Conservation (phyloP, 306 rosid species). For the Trifolium dubium region DNA sequence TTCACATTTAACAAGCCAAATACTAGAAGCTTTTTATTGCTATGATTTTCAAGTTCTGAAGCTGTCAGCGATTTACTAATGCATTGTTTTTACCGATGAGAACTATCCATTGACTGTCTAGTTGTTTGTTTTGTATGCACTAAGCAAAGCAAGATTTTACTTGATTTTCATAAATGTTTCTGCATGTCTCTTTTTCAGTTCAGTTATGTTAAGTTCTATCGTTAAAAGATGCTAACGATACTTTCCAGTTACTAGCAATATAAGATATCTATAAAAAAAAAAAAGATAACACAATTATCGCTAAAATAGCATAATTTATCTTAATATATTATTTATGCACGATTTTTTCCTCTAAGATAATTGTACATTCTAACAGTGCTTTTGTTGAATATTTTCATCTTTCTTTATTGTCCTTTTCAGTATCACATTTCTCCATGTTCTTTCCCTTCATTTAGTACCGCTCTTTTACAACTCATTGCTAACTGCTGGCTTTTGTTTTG, state of each 20-base stretch:
- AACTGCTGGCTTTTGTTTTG: slow-evolving; percentile 21
- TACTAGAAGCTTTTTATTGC: slow-evolving; percentile 24
- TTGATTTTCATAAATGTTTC: slow-evolving; percentile 17
- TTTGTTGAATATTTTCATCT: slow-evolving; percentile 10
- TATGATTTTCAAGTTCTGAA: slow-evolving; percentile 11
- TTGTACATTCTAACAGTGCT: slow-evolving; percentile 13
- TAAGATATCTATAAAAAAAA: slow-evolving; percentile 9
- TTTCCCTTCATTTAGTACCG: slow-evolving; percentile 11
- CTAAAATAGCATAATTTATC: slow-evolving; percentile 1
- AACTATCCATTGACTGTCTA: slow-evolving; percentile 11
- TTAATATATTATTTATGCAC: not conserved
- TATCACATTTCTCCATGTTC: not conserved
- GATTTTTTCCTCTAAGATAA: not conserved
- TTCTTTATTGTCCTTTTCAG: slow-evolving; percentile 27
- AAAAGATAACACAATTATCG: not conserved
- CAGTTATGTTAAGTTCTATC: slow-evolving; percentile 19
- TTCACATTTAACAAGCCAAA: not conserved
- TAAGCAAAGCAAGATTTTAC: too few species aligned
- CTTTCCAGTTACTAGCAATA: not conserved
- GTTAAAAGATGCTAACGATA: slow-evolving; percentile 30
- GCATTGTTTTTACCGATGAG: slow-evolving; percentile 15
- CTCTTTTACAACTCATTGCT: slow-evolving; percentile 29
- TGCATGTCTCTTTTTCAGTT: slow-evolving; percentile 23
- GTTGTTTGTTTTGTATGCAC: too few species aligned
- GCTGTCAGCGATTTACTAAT: not conserved